A percentile compares a stretch with the other conserved stretches of the same genome.
phyloP scores from a whole-genome alignment of 768 basidiomycete species.

The Suillus clintonianus region DNA sequence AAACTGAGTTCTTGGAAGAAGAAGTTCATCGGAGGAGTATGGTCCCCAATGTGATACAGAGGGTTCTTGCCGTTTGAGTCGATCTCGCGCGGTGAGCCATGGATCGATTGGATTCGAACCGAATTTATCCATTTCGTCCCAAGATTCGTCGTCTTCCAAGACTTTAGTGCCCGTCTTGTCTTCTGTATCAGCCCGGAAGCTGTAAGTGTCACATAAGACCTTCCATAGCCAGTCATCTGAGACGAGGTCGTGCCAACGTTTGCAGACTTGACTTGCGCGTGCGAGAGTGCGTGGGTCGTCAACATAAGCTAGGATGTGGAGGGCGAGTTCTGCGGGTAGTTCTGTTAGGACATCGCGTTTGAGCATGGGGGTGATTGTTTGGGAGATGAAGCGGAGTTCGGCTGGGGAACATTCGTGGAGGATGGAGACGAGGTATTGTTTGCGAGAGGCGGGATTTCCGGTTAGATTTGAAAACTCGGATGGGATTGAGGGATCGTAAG shows the following conservation, averaged over 20 bases:
- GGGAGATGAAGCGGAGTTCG: constrained; percentile 68
- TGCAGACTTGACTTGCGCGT: constrained; percentile 68
- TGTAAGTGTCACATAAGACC: constrained; percentile 62
- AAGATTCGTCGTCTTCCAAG: constrained; percentile 28
- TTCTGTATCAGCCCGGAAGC: constrained; percentile 40
- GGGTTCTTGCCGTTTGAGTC: constrained; percentile 28
- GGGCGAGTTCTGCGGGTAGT: constrained; percentile 67
- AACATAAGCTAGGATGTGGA: constrained; percentile 76
- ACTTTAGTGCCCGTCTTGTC: constrained; percentile 15
- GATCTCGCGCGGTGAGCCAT: constrained; percentile 35
- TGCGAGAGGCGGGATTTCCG: constrained; percentile 43
- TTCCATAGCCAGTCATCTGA: constrained; percentile 83
- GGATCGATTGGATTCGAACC: constrained; percentile 41
- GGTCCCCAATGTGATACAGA: constrained; percentile 27
- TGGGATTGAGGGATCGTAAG: constrained; percentile 27
- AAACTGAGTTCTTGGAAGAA: constrained; percentile 26
- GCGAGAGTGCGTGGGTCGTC: constrained; percentile 74
- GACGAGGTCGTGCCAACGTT: constrained; percentile 68
- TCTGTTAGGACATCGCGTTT: constrained; percentile 61
- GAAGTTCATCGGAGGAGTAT: constrained; percentile 9
- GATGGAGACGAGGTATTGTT: constrained; percentile 52
- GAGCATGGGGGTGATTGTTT: constrained; percentile 63
- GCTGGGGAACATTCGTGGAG: constrained; percentile 55
- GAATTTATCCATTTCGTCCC: constrained; percentile 36
- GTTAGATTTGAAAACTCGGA: constrained; percentile 34